Evolutionary conservation across 1,284 basidiomycete genomes (phyloP).

Genomic region (Tilletia indica): DNA sequence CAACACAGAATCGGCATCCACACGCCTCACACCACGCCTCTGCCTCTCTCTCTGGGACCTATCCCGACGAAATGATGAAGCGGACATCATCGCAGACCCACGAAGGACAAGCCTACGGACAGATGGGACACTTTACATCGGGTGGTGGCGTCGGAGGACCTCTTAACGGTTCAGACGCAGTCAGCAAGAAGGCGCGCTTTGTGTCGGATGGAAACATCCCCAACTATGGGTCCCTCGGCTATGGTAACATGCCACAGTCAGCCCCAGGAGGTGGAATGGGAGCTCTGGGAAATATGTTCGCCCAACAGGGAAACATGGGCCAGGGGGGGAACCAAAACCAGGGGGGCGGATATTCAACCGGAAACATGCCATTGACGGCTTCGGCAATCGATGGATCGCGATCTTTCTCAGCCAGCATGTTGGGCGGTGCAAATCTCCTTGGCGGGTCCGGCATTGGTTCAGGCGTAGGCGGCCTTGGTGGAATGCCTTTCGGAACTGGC

Average conservation of each 20-base stretch:
- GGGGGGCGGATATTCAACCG: background rate
- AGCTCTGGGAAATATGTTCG: conserved; percentile 5
- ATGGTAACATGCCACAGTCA: conserved; percentile 10
- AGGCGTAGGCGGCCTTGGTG: background rate
- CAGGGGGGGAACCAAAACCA: background rate
- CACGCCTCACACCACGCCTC: conserved; percentile 19
- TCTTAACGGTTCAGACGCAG: conserved; percentile 18
- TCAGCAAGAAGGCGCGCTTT: conserved; percentile 41
- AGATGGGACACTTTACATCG: conserved; percentile 26
- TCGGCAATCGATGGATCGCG: conserved; percentile 25
- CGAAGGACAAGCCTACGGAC: conserved; percentile 31
- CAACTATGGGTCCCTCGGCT: conserved; percentile 30
- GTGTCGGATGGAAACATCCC: conserved; percentile 45
- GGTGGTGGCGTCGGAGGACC: conserved; percentile 24
- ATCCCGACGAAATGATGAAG: conserved; percentile 37
- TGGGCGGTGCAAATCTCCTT: background rate
- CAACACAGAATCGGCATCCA: conserved; percentile 25
- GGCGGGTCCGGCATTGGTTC: background rate
- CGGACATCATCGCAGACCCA: conserved; percentile 38
- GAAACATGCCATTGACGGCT: background rate
- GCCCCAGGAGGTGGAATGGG: background rate
- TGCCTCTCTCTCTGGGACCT: conserved; percentile 22
- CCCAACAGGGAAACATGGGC: background rate
- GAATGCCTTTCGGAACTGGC: background rate
- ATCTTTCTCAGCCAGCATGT: conserved; percentile 34